Conservation (phyloP, 805 yeast species). For the Torulaspora franciscae region DNA sequence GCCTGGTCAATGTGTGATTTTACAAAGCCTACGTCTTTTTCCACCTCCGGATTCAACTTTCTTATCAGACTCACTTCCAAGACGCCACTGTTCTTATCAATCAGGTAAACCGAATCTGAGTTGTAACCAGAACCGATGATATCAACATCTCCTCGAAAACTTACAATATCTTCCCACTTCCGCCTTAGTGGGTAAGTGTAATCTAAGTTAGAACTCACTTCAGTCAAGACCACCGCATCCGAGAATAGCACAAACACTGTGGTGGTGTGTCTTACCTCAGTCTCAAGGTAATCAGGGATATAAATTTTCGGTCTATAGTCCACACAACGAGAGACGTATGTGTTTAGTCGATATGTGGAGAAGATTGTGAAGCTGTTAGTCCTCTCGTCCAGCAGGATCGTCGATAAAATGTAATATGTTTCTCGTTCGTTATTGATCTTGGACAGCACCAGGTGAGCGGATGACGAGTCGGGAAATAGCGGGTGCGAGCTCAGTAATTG, state of each 20-base stretch:
- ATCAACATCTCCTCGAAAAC: slow-evolving; percentile 47
- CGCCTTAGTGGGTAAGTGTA: slow-evolving; percentile 35
- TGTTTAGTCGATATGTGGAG: slow-evolving; percentile 62
- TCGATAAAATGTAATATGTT: slow-evolving; percentile 46
- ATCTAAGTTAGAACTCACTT: slow-evolving; percentile 42
- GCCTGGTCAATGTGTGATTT: slow-evolving; percentile 83
- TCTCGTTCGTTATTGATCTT: slow-evolving; percentile 38
- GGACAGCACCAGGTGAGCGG: slow-evolving; percentile 47
- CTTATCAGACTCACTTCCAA: slow-evolving; percentile 49
- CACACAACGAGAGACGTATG: slow-evolving; percentile 34
- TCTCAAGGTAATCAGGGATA: slow-evolving; percentile 50
- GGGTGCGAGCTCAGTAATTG: slow-evolving; percentile 60
- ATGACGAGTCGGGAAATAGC: slow-evolving; percentile 36
- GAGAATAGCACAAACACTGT: slow-evolving; percentile 57
- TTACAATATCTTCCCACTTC: slow-evolving; percentile 79
- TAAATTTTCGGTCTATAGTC: slow-evolving; percentile 44
- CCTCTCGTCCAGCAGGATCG: slow-evolving; percentile 45
- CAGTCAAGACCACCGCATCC: slow-evolving; percentile 61
- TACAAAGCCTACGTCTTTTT: slow-evolving; percentile 38
- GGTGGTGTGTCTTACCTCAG: slow-evolving; percentile 15
- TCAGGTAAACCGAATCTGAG: slow-evolving; percentile 41
- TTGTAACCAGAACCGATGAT: slow-evolving; percentile 61
- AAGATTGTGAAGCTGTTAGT: slow-evolving; percentile 48
- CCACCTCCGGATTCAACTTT: slow-evolving; percentile 20
- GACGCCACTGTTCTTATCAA: slow-evolving; percentile 57